A percentile compares a stretch with the other conserved stretches of the same genome.
These are phyloP conservation scores for Nicotiana tomentosiformis DNA, from an alignment of 257 asterid genomes.

Conservation along the genomic window DNA sequence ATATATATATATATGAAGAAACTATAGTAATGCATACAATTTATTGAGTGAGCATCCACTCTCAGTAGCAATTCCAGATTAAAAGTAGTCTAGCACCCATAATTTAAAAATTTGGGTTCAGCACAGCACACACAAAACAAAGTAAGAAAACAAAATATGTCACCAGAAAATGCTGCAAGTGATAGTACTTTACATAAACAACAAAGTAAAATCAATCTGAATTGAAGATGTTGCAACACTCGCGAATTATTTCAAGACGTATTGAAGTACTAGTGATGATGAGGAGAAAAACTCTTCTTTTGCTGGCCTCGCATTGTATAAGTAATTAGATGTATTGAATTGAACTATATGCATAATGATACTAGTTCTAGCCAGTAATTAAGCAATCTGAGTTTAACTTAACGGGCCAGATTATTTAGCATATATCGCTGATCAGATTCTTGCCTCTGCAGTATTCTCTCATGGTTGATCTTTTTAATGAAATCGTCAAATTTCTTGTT, in stretches of 20 bases:
- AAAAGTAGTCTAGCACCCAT: too few species aligned
- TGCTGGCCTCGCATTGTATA: not conserved
- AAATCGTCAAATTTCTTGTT: conserved; percentile 49
- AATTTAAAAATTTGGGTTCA: too few species aligned
- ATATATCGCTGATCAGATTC: conserved; percentile 45
- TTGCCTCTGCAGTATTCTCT: conserved; percentile 51
- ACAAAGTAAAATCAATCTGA: not conserved
- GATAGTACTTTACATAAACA: not conserved
- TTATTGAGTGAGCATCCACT: too few species aligned
- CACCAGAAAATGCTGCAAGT: not conserved
- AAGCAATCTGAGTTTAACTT: not conserved
- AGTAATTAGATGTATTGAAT: too few species aligned
- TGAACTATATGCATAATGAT: too few species aligned
- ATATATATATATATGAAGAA: too few species aligned
- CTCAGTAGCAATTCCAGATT: too few species aligned
- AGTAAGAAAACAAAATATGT: too few species aligned
- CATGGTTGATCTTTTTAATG: conserved; percentile 45
- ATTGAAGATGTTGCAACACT: not conserved
- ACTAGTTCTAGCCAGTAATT: not conserved
- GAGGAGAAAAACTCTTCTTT: not conserved
- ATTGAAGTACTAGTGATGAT: not conserved
- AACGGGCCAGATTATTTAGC: not conserved
- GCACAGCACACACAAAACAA: too few species aligned
- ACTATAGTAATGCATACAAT: too few species aligned
- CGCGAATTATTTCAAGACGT: not conserved